phyloP scores from a whole-genome alignment of 371 early-diverging fungal species.

The Phascolomyces articulosus region DNA sequence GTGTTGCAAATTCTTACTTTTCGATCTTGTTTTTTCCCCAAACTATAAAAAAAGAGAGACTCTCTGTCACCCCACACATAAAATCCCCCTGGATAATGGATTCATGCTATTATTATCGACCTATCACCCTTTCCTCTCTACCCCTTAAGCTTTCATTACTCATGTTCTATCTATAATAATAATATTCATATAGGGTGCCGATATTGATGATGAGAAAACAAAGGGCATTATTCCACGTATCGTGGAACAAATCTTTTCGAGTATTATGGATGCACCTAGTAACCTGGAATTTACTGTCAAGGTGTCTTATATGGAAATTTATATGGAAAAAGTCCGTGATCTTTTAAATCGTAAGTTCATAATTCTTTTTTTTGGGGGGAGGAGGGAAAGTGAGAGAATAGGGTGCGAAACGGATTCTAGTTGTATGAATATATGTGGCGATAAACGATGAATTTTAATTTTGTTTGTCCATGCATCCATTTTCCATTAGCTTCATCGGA shows the following conservation, averaged over 20 bases:
- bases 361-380: background rate
- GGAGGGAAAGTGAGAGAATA: background rate
- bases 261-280: conserved; percentile 80
- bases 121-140: background rate
- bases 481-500: conserved; percentile 67
- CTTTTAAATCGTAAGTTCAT: conserved; percentile 79
- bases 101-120: background rate
- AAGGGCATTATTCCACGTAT: conserved; percentile 94
- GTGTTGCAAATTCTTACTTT: too few species aligned
- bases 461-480: background rate
- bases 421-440: too few species aligned
- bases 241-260: conserved; percentile 87
- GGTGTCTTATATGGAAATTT: conserved; percentile 97
- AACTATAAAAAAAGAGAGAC: too few species aligned
- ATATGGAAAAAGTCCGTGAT: conserved; percentile 98
- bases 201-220: conserved; percentile 85
- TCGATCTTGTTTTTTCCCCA: too few species aligned
- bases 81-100: background rate
- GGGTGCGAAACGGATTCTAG: too few species aligned
- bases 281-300: conserved; percentile 91
- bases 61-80: too few species aligned
- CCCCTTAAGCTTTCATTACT: too few species aligned
- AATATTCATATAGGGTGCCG: conserved; percentile 74
- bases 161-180: too few species aligned
- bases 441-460: background rate